phyloP scores from a whole-genome alignment of 768 basidiomycete genomes.

The Clitopilus passeckerianus region DNA sequence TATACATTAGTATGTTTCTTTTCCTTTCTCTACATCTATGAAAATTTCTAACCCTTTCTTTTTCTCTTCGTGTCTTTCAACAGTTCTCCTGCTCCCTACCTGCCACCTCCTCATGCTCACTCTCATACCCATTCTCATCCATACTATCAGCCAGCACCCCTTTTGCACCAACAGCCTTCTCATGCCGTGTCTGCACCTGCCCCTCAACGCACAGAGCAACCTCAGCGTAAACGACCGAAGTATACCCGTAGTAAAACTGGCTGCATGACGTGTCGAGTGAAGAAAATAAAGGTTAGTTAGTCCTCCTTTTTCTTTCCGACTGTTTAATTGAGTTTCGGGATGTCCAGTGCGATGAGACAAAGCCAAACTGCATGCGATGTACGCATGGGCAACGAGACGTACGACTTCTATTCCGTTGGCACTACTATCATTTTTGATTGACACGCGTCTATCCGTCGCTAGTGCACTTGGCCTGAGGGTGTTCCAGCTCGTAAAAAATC shows the following conservation, averaged over 20 bases:
- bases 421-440: neutral
- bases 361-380: constrained; percentile 85
- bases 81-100: constrained; percentile 30
- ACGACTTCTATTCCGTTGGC: constrained; percentile 17
- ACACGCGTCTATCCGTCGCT: neutral
- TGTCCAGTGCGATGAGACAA: constrained; percentile 81
- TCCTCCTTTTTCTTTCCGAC: neutral
- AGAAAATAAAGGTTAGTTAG: constrained; percentile 83
- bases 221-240: constrained; percentile 79
- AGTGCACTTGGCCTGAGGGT: constrained; percentile 86
- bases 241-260: constrained; percentile 94
- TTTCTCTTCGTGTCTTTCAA: constrained; percentile 26
- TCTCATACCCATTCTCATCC: constrained; percentile 13
- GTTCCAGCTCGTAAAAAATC: constrained; percentile 70
- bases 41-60: constrained; percentile 21
- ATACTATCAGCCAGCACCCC: constrained; percentile 31
- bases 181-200: constrained; percentile 39
- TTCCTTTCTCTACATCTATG: constrained; percentile 2
- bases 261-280: constrained; percentile 88
- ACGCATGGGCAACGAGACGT: constrained; percentile 83
- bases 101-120: constrained; percentile 25
- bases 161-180: constrained; percentile 34
- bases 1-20: constrained; percentile 48
- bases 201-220: constrained; percentile 42
- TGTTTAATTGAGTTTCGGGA: neutral